These are phyloP conservation scores for Mycena olivaceomarginata DNA, from an alignment of 768 basidiomycete species.

Conservation along the genomic window DNA sequence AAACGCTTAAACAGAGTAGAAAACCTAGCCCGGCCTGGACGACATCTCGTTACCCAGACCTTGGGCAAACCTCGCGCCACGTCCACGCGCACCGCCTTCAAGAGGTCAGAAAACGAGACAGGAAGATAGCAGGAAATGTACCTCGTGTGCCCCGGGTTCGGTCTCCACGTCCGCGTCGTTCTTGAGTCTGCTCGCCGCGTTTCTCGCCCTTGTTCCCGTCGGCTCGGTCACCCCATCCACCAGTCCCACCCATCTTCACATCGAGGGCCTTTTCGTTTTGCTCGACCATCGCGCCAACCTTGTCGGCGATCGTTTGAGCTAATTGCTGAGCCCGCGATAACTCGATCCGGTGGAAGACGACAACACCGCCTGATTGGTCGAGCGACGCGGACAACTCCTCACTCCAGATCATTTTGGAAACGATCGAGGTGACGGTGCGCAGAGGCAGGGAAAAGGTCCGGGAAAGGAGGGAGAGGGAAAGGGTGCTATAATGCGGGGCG, in stretches of 20 bases:
- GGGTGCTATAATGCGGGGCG: slow-evolving; percentile 93
- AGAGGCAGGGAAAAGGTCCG: slow-evolving; percentile 91
- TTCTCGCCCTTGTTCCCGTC: slow-evolving; percentile 87
- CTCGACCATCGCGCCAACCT: slow-evolving; percentile 89
- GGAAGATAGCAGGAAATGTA: slow-evolving; percentile 51
- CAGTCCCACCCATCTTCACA: slow-evolving; percentile 82
- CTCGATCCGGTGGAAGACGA: slow-evolving; percentile 96
- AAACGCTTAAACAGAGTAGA: slow-evolving; percentile 7
- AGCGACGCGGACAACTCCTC: slow-evolving; percentile 96
- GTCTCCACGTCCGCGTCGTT: slow-evolving; percentile 86
- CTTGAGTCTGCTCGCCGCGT: slow-evolving; percentile 86
- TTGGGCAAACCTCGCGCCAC: slow-evolving; percentile 89
- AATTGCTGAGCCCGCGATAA: slow-evolving; percentile 92
- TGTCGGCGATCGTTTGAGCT: slow-evolving; percentile 92
- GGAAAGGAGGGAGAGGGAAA: slow-evolving; percentile 92
- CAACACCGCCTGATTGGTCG: slow-evolving; percentile 92
- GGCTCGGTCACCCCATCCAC: slow-evolving; percentile 79
- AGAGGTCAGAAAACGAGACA: slow-evolving; percentile 11
- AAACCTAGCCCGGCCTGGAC: slow-evolving; percentile 54
- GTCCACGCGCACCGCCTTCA: slow-evolving; percentile 79
- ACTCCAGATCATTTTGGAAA: slow-evolving; percentile 99
- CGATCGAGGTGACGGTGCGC: slow-evolving; percentile 90
- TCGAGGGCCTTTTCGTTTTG: slow-evolving; percentile 95
- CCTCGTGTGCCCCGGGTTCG: slow-evolving; percentile 79
- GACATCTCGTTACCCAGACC: slow-evolving; percentile 90